Percentiles rank a stretch among this genome's conserved stretches.
These are phyloP conservation scores for Brassica juncea DNA, from an alignment of 345 rosid genomes.

Conservation along the genomic window DNA sequence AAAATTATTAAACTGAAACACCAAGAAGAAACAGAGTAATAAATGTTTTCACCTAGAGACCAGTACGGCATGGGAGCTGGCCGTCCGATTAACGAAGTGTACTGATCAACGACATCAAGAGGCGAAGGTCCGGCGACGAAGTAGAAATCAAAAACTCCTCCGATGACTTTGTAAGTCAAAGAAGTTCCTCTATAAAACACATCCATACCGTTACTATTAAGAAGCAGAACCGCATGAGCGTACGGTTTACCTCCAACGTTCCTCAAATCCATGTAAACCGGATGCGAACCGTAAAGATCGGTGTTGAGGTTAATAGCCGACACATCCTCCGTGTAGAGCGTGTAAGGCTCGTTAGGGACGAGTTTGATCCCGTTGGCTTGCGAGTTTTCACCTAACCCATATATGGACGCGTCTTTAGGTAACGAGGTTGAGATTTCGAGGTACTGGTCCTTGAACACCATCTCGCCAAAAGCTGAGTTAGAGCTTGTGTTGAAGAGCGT, in stretches of 20 bases:
- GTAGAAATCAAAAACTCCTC: conserved; percentile 90
- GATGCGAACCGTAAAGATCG: conserved; percentile 95
- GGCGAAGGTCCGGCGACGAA: conserved; percentile 52
- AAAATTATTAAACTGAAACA: no score
- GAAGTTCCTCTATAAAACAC: conserved; percentile 80
- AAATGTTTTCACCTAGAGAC: conserved; percentile 63
- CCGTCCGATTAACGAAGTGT: conserved; percentile 28
- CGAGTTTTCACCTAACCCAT: conserved; percentile 92
- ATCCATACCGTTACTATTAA: conserved; percentile 98
- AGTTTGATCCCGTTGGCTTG: conserved; percentile 94
- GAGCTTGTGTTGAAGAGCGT: conserved; percentile 76
- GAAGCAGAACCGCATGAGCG: conserved; percentile 78
- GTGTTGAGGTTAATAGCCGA: conserved; percentile 82
- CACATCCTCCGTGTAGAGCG: conserved; percentile 77
- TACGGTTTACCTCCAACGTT: conserved; percentile 61
- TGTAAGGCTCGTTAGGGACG: conserved; percentile 89
- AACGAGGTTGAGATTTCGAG: conserved; percentile 84
- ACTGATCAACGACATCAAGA: neutral
- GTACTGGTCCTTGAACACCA: conserved; percentile 98
- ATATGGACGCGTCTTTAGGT: conserved; percentile 81
- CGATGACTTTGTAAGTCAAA: conserved; percentile 84
- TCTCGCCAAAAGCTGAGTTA: conserved; percentile 48
- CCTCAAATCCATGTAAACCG: conserved; percentile 95
- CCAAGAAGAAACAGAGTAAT: neutral
- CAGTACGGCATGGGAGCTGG: conserved; percentile 99